Evolutionary conservation across 2,329 filamentous ascomycete species (phyloP), one percentile per base, ranked within the genome.

Genomic region (Davidsoniella neocaledoniae): DNA sequence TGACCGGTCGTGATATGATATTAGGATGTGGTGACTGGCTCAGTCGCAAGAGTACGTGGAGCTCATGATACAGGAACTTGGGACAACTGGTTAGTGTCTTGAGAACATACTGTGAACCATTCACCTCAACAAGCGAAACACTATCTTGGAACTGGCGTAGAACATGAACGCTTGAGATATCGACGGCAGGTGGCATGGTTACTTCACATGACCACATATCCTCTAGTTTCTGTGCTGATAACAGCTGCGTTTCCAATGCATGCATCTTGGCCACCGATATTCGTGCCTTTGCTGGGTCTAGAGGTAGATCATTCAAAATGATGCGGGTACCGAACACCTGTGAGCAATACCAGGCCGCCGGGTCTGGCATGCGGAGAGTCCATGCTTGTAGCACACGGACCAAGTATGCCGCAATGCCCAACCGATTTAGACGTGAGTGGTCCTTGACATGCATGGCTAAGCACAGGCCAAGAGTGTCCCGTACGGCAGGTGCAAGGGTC

Each of bases 41-140:
- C 43, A 77, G 65, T 25, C 60, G 66, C 48, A 78, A 68, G 2
- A 80, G 67, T 21, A 70, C 68, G 49, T 70, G 70, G 16, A 80
- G 64, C 59, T 80, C 76, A 55, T 78, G 73, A 57, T 79, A 79
- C 37, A 80, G 63, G 56, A 73, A 79, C 57, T 77, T 77, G 53
- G 72, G 67, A 54, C 68, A 70, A 60, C 71, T 74, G 2, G 71
- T 72, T 40, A 78, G 59, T 2, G 73, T 72, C 58, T 80, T 80
- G 60, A 80, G 68, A 50, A 77, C 70, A 64, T 68, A 72, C 2
- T 65, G 59, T 44, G 62, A 56, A 5, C 60, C 63, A 17, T 61
- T 55, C 39, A 72, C 63, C 29, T 63, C 61, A 42, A 78, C 73
- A 12, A 77, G 62, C 50, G 71, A 76, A 42, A 79, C 71, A 53